Evolutionary conservation across 768 basidiomycete species (phyloP).

Genomic region (Tylopilus subfusipes): DNA sequence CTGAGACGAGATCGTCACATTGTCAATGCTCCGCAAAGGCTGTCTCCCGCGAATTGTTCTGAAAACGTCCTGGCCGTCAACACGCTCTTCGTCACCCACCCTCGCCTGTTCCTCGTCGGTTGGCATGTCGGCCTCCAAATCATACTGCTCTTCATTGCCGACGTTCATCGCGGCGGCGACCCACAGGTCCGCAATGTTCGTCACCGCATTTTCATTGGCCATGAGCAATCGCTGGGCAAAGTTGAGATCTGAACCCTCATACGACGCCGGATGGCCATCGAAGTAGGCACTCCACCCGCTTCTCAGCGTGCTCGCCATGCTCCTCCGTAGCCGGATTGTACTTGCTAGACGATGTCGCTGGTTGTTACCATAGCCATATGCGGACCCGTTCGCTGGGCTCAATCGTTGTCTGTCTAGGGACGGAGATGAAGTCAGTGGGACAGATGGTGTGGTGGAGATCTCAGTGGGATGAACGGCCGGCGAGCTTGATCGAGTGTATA

Average conservation of each 20-base stretch:
- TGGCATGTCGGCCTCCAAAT: slow-evolving; percentile 33
- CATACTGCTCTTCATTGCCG: slow-evolving; percentile 82
- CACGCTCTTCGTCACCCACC: slow-evolving; percentile 46
- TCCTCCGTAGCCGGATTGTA: slow-evolving; percentile 47
- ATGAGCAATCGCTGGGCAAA: slow-evolving; percentile 86
- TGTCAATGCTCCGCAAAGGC: slow-evolving; percentile 10
- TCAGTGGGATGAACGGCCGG: slow-evolving; percentile 38
- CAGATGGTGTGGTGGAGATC: slow-evolving; percentile 35
- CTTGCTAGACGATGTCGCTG: slow-evolving; percentile 55
- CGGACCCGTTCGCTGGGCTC: slow-evolving; percentile 68
- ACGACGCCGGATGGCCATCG: slow-evolving; percentile 41
- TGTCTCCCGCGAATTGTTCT: slow-evolving; percentile 17
- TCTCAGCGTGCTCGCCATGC: slow-evolving; percentile 49
- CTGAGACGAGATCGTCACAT: slow-evolving; percentile 23
- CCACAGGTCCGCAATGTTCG: slow-evolving; percentile 95
- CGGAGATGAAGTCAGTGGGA: slow-evolving; percentile 46
- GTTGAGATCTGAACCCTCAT: slow-evolving; percentile 58
- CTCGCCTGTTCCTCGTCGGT: slow-evolving; percentile 23
- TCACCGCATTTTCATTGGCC: slow-evolving; percentile 94
- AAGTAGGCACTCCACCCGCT: slow-evolving; percentile 47
- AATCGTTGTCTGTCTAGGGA: slow-evolving; percentile 43
- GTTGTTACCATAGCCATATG: slow-evolving; percentile 68
- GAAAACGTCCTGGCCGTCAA: slow-evolving; percentile 31
- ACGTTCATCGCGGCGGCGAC: slow-evolving; percentile 95
- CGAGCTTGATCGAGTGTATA: slow-evolving; percentile 54